Conservation (phyloP, 208 protist species). For the Leishmania major region DNA sequence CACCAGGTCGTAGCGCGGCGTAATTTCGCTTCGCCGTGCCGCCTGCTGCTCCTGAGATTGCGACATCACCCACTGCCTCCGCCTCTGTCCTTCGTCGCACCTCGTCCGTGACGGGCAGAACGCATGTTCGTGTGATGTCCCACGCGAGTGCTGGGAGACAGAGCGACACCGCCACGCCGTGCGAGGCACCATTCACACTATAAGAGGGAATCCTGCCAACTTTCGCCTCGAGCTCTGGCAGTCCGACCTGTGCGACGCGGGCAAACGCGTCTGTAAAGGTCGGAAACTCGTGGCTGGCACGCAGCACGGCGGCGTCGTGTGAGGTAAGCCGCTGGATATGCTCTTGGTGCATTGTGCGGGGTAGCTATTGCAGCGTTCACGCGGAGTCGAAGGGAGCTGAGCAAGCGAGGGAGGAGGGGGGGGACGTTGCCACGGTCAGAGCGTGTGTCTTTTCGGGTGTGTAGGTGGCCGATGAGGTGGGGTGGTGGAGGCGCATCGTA, state of each 20-base stretch:
- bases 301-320: constrained; percentile 33
- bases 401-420: neutral
- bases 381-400: neutral
- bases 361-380: neutral
- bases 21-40: neutral
- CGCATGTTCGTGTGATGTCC: constrained; percentile 13
- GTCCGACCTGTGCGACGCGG: constrained; percentile 12
- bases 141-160: constrained; percentile 30
- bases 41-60: neutral
- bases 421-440: neutral
- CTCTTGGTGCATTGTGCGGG: neutral
- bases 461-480: neutral
- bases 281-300: constrained; percentile 46
- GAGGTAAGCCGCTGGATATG: constrained; percentile 28
- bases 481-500: neutral
- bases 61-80: neutral
- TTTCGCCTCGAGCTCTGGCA: constrained; percentile 22
- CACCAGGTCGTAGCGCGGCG: neutral
- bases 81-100: neutral
- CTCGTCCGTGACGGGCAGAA: neutral
- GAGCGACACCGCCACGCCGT: constrained; percentile 18
- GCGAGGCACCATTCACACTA: constrained; percentile 6
- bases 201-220: neutral
- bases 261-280: constrained; percentile 42
- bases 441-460: neutral